Evolutionary conservation across 148 eudicot species (phyloP).

Genomic region (Selenicereus undatus): DNA sequence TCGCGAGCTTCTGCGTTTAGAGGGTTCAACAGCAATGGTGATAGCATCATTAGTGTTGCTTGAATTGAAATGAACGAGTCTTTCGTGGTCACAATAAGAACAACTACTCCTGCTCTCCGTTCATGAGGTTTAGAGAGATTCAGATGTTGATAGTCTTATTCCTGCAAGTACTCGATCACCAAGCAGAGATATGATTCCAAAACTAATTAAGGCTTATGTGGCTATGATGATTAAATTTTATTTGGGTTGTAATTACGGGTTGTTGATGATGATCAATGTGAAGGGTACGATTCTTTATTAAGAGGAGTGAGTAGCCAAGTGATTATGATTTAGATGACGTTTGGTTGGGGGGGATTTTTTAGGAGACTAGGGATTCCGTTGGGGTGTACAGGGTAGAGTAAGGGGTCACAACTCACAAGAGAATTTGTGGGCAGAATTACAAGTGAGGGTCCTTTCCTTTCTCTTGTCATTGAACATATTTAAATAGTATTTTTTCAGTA

Average conservation of each 20-base stretch:
- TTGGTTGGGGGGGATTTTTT: neutral
- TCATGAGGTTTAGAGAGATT: too few relatives aligned
- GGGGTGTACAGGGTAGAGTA: conserved; percentile 20
- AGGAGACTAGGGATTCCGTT: conserved; percentile 25
- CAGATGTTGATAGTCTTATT: too few relatives aligned
- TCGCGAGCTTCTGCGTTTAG: conserved; percentile 29
- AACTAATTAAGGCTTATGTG: too few relatives aligned
- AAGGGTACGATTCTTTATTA: conserved; percentile 10
- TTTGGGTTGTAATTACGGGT: neutral
- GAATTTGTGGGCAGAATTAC: conserved; percentile 17
- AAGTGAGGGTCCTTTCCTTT: conserved; percentile 23
- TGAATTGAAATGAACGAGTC: conserved; percentile 19
- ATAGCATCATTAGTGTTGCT: conserved; percentile 79
- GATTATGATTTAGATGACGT: conserved; percentile 29
- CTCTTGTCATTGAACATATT: conserved; percentile 11
- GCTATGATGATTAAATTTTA: too few relatives aligned
- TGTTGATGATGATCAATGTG: neutral
- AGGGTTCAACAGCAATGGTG: conserved; percentile 56
- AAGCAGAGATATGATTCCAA: too few relatives aligned
- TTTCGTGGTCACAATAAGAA: neutral
- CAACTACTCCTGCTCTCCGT: too few relatives aligned
- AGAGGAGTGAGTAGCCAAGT: conserved; percentile 19
- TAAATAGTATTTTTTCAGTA: neutral
- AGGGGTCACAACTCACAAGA: conserved; percentile 10
- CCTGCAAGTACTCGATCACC: too few relatives aligned